phyloP scores from a whole-genome alignment of 495 filamentous ascomycete genomes.

The Aspergillus bridgeri region DNA sequence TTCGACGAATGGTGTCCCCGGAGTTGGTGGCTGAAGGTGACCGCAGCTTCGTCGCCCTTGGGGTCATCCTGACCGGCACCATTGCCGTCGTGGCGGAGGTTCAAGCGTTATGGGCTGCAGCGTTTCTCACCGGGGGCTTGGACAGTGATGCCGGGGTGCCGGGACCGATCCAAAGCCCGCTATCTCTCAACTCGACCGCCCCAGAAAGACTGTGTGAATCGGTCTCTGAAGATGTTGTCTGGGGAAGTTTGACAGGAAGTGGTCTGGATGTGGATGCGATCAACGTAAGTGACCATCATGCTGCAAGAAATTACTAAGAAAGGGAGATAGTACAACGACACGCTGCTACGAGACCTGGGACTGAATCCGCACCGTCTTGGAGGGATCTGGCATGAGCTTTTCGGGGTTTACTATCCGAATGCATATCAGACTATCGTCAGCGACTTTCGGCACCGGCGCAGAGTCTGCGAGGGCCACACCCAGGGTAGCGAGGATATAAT shows the following conservation, averaged over 20 bases:
- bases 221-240: conserved; percentile 29
- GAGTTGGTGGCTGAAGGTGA: conserved; percentile 46
- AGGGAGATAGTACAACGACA: conserved; percentile 31
- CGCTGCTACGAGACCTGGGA: conserved; percentile 28
- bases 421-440: conserved; percentile 31
- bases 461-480: too few species aligned
- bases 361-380: conserved; percentile 29
- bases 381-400: conserved; percentile 24
- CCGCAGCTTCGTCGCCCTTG: conserved; percentile 60
- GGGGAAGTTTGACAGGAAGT: conserved; percentile 24
- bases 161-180: neutral
- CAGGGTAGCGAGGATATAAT: too few species aligned
- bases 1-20: conserved; percentile 57
- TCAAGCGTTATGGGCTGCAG: conserved; percentile 66
- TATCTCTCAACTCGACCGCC: conserved; percentile 10
- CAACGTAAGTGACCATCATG: conserved; percentile 15
- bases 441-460: conserved; percentile 26
- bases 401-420: conserved; percentile 25
- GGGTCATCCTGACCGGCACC: conserved; percentile 53
- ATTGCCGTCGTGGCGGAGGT: conserved; percentile 56
- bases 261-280: conserved; percentile 29
- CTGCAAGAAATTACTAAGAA: neutral
- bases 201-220: conserved; percentile 11
- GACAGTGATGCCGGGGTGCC: conserved; percentile 6
- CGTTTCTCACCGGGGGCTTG: conserved; percentile 43